phyloP scores from a whole-genome alignment of 495 filamentous ascomycete species.

The Penicillium cinerascens region DNA sequence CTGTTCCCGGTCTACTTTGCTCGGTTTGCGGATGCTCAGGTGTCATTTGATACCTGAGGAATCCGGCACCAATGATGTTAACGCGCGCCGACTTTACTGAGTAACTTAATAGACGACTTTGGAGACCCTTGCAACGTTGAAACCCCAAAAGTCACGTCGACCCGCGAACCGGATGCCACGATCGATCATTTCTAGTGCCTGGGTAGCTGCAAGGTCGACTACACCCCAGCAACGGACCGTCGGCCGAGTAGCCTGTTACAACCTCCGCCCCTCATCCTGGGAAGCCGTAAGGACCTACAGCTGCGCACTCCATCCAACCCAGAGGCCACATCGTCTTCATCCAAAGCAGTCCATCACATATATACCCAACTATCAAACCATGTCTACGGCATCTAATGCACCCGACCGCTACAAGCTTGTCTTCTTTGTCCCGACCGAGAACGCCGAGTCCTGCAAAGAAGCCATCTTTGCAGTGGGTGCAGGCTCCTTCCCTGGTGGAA shows the following conservation, averaged over 20 bases:
- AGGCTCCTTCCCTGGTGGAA: constrained; percentile 41
- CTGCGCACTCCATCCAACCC: background rate
- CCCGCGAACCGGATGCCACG: background rate
- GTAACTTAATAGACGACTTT: background rate
- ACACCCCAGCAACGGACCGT: background rate
- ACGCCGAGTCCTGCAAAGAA: constrained; percentile 42
- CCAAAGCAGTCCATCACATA: background rate
- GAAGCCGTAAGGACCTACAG: background rate
- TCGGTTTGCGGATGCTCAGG: background rate
- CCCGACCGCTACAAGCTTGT: constrained; percentile 47
- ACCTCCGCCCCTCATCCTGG: background rate
- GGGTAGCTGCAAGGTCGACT: background rate
- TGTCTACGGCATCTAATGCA: constrained; percentile 10
- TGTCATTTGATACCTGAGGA: constrained; percentile 1
- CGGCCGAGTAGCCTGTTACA: background rate
- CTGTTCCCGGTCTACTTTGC: background rate
- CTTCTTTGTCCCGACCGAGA: constrained; percentile 43
- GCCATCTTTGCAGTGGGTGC: constrained; percentile 45
- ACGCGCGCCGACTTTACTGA: too few species aligned
- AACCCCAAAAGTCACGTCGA: too few species aligned
- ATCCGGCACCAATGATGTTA: background rate
- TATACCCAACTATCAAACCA: background rate
- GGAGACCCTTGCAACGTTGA: background rate
- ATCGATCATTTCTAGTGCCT: background rate
- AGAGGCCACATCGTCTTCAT: background rate